Percentiles rank a stretch among this genome's conserved stretches.
These are phyloP conservation scores for Paracamarosporium sp. DNA, from an alignment of 2,329 filamentous ascomycete species.

Conservation along the genomic window DNA sequence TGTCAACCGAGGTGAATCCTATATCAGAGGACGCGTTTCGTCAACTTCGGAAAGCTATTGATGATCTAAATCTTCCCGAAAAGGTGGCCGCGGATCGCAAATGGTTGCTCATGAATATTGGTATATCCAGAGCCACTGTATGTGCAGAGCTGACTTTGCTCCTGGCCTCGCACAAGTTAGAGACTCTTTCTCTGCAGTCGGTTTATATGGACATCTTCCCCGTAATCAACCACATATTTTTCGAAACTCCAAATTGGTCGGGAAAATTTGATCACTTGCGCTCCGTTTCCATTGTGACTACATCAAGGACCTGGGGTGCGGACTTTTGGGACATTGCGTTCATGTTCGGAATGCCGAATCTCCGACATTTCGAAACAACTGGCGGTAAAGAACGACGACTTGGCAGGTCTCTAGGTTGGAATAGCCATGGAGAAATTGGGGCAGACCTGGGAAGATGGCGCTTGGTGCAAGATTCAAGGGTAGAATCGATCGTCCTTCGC, in stretches of 20 bases:
- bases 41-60: not conserved
- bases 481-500: conserved; percentile 2
- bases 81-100: not conserved
- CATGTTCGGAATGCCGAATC: conserved; percentile 4
- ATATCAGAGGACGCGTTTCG: conserved; percentile 1
- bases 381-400: not conserved
- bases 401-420: not conserved
- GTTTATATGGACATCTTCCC: not conserved
- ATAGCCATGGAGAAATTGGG: not conserved
- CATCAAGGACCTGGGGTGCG: not conserved
- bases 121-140: not conserved
- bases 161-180: conserved; percentile 1
- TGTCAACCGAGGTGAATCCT: not conserved
- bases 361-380: not conserved
- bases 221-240: not conserved
- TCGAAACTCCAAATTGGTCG: not conserved
- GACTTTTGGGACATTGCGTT: not conserved
- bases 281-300: not conserved
- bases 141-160: not conserved
- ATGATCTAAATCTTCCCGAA: not conserved
- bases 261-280: conserved; percentile 3
- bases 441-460: not conserved
- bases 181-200: not conserved
- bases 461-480: not conserved
- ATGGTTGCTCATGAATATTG: not conserved